These are phyloP conservation scores for Thielaviopsis populi DNA, from an alignment of 2,329 filamentous ascomycete genomes.

Conservation along the genomic window DNA sequence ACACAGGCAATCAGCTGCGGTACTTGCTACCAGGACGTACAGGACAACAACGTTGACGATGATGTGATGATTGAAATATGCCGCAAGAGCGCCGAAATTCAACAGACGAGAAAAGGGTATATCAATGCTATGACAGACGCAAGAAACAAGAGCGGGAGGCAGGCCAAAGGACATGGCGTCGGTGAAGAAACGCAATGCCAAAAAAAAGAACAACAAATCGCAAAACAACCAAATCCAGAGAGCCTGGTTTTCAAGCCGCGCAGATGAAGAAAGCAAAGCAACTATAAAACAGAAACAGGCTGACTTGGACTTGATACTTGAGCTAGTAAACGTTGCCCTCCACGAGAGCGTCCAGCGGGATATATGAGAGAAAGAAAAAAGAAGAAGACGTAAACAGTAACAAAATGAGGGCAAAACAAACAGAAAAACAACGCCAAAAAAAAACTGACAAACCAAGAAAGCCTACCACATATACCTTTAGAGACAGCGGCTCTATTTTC, in stretches of 20 bases:
- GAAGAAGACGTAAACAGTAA: slow-evolving; percentile 2
- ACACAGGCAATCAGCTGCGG: background rate
- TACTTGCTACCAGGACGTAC: slow-evolving; percentile 19
- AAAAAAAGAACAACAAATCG: slow-evolving; percentile 8
- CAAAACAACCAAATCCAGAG: slow-evolving; percentile 1
- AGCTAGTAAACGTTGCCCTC: background rate
- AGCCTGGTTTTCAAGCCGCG: background rate
- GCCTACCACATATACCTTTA: background rate
- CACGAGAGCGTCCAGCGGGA: background rate
- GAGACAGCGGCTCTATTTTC: background rate
- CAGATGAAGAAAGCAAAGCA: slow-evolving; percentile 10
- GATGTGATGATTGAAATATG: background rate
- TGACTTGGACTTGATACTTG: slow-evolving; percentile 4
- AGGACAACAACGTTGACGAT: background rate
- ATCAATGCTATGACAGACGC: background rate
- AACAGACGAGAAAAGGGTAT: background rate
- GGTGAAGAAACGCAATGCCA: background rate
- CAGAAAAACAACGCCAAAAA: background rate
- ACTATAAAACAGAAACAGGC: background rate
- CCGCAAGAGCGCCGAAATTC: background rate
- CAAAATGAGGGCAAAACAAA: background rate
- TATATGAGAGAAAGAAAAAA: slow-evolving; percentile 10
- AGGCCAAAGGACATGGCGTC: slow-evolving; percentile 1
- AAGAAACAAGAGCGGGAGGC: background rate
- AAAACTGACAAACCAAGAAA: slow-evolving; percentile 2